phyloP scores from a whole-genome alignment of 2,329 filamentous ascomycete genomes.

The Macrophomina tecta region DNA sequence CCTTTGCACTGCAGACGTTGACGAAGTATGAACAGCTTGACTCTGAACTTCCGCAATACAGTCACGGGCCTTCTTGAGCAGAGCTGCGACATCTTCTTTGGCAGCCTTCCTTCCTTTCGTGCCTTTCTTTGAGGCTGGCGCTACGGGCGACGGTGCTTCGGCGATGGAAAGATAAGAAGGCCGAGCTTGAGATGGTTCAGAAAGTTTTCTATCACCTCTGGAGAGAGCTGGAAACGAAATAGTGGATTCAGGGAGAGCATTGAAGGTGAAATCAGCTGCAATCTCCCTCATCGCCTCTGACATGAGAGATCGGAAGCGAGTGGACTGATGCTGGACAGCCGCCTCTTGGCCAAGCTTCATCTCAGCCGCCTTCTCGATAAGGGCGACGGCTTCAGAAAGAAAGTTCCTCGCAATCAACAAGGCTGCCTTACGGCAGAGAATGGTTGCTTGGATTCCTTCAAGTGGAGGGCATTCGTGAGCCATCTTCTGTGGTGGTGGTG shows the following conservation, averaged over 20 bases:
- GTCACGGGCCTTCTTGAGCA: conserved; percentile 69
- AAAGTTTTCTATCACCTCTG: conserved; percentile 36
- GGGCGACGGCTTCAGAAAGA: conserved; percentile 36
- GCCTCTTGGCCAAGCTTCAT: conserved; percentile 46
- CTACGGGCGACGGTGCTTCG: conserved; percentile 31
- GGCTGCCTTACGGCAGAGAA: conserved; percentile 59
- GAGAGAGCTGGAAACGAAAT: conserved; percentile 79
- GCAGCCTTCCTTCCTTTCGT: conserved; percentile 27
- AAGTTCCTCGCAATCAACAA: conserved; percentile 45
- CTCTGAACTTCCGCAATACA: conserved; percentile 69
- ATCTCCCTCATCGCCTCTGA: conserved; percentile 74
- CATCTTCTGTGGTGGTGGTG: conserved; percentile 25
- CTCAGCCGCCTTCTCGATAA: conserved; percentile 38
- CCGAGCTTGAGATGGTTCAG: conserved; percentile 31
- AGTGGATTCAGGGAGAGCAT: conserved; percentile 89
- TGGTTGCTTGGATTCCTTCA: conserved; percentile 52
- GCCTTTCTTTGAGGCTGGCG: conserved; percentile 10
- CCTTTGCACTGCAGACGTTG: conserved; percentile 62
- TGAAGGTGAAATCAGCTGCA: conserved; percentile 81
- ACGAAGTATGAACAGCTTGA: conserved; percentile 59
- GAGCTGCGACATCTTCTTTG: conserved; percentile 59
- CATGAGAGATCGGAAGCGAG: conserved; percentile 71
- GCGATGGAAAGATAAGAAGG: conserved; percentile 24
- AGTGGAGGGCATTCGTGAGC: conserved; percentile 48
- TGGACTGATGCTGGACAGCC: conserved; percentile 59